A percentile compares a stretch with the other conserved stretches of the same genome.
Evolutionary conservation across 225 moss, liverwort and hornwort genomes (phyloP).

Genomic region (Thuidium tamariscinum): DNA sequence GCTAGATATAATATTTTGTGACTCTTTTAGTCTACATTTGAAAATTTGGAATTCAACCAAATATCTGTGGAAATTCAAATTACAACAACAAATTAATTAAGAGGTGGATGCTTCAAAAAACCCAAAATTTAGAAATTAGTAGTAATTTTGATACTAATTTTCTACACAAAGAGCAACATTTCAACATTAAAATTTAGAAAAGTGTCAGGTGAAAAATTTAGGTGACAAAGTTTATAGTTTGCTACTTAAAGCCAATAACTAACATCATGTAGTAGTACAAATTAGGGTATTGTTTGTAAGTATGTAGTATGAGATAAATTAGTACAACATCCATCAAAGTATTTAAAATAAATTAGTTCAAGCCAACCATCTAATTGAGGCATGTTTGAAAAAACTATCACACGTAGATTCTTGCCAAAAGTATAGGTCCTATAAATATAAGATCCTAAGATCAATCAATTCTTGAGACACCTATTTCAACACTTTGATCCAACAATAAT

Average conservation of each 20-base stretch:
- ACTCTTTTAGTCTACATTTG: background rate
- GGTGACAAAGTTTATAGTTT: background rate
- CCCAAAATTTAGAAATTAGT: no score
- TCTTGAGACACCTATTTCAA: background rate
- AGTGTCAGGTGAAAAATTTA: background rate
- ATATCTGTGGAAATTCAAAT: background rate
- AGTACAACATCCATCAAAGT: rapidly evolving
- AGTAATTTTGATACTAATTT: background rate
- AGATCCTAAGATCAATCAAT: rapidly evolving
- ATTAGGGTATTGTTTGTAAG: rapidly evolving
- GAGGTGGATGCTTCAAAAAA: background rate
- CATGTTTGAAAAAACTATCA: background rate
- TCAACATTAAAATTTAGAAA: background rate
- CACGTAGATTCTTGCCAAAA: background rate
- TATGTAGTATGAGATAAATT: rapidly evolving
- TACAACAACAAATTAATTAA: background rate
- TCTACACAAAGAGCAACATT: rapidly evolving
- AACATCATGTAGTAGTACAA: background rate
- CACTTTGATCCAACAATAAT: background rate
- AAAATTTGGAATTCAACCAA: background rate
- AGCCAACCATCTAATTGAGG: background rate
- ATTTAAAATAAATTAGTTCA: rapidly evolving
- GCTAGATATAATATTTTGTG: rapidly evolving
- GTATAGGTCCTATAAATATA: background rate
- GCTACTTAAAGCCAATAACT: background rate